Evolutionary conservation across 2,329 filamentous ascomycete species (phyloP), one percentile per base, ranked within the genome.

Genomic region (Sordariomycetes sp.): DNA sequence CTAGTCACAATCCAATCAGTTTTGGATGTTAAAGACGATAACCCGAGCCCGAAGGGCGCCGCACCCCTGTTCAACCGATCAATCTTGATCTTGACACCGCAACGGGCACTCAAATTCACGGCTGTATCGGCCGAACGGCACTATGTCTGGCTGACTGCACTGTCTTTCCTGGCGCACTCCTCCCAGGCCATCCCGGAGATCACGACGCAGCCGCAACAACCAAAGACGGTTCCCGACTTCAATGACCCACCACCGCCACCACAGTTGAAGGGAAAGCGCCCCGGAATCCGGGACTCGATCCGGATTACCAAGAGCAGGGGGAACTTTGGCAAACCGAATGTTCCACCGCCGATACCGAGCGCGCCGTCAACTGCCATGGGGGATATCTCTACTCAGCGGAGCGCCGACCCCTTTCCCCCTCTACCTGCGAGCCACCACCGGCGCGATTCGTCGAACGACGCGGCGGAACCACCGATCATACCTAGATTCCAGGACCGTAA

Each of bases 71-170:
- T 97, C 75, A 90, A 95, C 72, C 86, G 94, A 57, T 97, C 94
- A 0, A 97, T 99, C 64, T 75, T 99, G 54, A 96, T 99, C 63
- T 73, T 99, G 55, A 99, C 94, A 4, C 93, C 94, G 1, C 88
- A 96, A 65, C 83, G 94, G 65, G 94, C 94, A 1, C 79, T 99
- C 59, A 99, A 99, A 69, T 97, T 99, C 70, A 99, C 94, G 0
- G 90, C 94, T 0, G 77, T 81, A 18, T 87, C 85, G 24, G 77
- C 86, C 37, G 94, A 97, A 63, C 85, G 94, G 18, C 94, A 99
- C 71, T 96, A 95, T 67, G 76, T 97, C 54, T 99, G 94, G 94
- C 76, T 99, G 59, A 97, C 90, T 22, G 90, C 94, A 1, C 77
- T 99, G 22, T 96, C 92, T 0, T 99, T 97, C 81, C 79, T 99